Base-by-base conservation (phyloP, 2,329 filamentous ascomycete genomes). In the Myriangium duriaei region DNA sequence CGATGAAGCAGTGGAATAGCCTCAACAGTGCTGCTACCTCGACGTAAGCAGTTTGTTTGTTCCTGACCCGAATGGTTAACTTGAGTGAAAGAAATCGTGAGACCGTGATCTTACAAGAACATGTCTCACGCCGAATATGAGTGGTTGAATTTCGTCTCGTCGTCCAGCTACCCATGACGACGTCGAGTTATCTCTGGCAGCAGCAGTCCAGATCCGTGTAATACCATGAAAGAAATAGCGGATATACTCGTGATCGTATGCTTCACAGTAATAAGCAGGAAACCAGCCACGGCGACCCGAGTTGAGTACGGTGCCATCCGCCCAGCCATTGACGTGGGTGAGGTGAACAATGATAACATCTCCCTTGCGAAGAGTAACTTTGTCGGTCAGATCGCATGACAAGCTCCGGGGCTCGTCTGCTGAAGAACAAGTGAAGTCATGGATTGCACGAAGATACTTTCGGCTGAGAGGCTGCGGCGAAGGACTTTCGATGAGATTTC, bases 261-360 rank as follows among this genome's bases (percentile, higher is more conserved):
- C 73, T 56, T 95, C 87, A 65, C 91, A 98, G 58, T 96, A 98
- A 60, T 98, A 98, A 6, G 91, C 98, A 2, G 91, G 91, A 43
- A 98, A 67, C 91, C 91, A 98, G 45, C 91, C 91, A 49, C 91
- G 74, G 35, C 81, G 81, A 16, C 88, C 88, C 2, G 86, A 84
- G 15, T 80, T 72, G 44, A 98, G 64, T 29, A 95, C 67, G 1
- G 91, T 98, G 36, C 91, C 91, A 58, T 98, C 91, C 19, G 91
- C 91, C 91, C 91, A 98, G 49, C 91, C 91, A 63, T 96, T 98
- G 43, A 85, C 91, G 60, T 98, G 91, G 48, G 96, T 83, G 3
- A 91, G 95, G 59, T 98, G 91, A 14, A 98, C 81, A 41, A 98
- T 64, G 38, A 98, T 80, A 34, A 98, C 75, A 53, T 98, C 91